Evolutionary conservation across 2,329 filamentous ascomycete genomes (phyloP), one percentile per base, ranked within the genome.

Genomic region (Dissoconium aciculare): DNA sequence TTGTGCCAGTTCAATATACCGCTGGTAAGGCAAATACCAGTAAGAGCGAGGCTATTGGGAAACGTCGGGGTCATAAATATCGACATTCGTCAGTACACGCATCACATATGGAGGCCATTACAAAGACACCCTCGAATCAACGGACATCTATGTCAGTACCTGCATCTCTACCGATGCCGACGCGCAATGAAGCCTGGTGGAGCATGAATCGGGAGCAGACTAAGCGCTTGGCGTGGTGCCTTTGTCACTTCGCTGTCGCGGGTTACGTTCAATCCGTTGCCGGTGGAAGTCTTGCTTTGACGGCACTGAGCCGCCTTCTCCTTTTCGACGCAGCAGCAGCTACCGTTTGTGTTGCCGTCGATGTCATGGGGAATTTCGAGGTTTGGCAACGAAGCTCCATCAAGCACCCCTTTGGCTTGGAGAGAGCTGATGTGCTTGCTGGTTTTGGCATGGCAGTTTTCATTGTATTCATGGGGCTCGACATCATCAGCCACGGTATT

Each of bases 361-460:
- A 98, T 50, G 81, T 95, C 2, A 71, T 94, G 28, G 76, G 81
- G 30, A 98, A 98, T 54, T 98, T 98, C 47, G 89, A 98, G 53
- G 85, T 95, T 24, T 98, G 89, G 89, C 82, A 83, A 41, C 72
- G 87, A 27, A 87, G 81, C 44, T 91, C 78, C 43, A 79, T 98
- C 45, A 76, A 85, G 14, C 84, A 98, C 56, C 89, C 89, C 0
- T 98, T 98, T 51, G 53, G 78, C 3, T 69, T 98, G 14, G 83
- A 94, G 58, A 73, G 89, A 32, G 80, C 81, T 35, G 89, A 98
- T 56, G 87, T 98, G 4, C 70, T 98, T 11, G 84, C 85, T 19
- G 89, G 89, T 11, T 93, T 98, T 42, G 89, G 85, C 37, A 83
- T 95, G 74, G 91, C 84, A 30, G 79, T 98, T 23, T 83, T 94